A percentile compares a stretch with the other conserved stretches of the same genome.
Conservation (phyloP, 768 basidiomycete species). For the Tylopilus felleus region DNA sequence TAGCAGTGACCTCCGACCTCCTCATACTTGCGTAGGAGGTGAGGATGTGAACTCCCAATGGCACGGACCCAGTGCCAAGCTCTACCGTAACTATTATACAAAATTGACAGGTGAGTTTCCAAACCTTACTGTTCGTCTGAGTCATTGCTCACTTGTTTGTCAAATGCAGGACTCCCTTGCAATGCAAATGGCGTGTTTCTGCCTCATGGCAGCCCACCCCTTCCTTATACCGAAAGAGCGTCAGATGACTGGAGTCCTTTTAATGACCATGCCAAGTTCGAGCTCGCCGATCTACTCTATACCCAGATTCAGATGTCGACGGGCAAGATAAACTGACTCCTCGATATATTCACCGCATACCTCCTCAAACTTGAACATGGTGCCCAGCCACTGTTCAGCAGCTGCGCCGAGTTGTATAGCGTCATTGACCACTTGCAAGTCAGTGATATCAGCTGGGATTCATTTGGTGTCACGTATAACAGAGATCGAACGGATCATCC, state of each 20-base stretch:
- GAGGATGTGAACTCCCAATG: background rate
- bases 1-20: too few species aligned
- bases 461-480: background rate
- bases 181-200: background rate
- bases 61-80: background rate
- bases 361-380: background rate
- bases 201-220: background rate
- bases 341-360: background rate
- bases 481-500: background rate
- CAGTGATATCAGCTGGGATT: background rate
- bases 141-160: background rate
- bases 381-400: background rate
- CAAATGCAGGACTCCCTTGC: background rate
- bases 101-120: background rate
- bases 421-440: background rate
- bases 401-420: background rate
- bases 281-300: background rate
- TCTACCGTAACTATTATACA: slow-evolving; percentile 5
- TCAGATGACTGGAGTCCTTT: background rate
- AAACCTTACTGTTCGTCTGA: background rate
- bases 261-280: background rate
- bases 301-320: background rate
- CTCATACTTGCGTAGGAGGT: background rate
- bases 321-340: background rate
- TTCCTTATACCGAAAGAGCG: background rate